Percentiles rank a stretch among this genome's conserved stretches.
phyloP scores from a whole-genome alignment of 495 filamentous ascomycete species.

The Podospora didyma region DNA sequence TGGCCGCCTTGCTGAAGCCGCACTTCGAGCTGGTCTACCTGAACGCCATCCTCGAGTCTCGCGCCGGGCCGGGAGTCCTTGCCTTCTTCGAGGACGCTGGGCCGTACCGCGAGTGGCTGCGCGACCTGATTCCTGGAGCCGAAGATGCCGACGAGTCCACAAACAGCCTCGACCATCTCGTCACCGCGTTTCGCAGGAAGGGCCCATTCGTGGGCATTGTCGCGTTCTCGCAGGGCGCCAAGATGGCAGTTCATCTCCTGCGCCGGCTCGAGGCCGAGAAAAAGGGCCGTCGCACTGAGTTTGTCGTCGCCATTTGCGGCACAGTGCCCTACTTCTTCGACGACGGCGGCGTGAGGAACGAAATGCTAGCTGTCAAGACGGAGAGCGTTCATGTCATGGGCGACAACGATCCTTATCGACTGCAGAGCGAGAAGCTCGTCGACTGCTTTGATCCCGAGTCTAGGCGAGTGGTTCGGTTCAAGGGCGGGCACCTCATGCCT shows the following conservation, averaged over 20 bases:
- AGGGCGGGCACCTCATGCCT: conserved; percentile 27
- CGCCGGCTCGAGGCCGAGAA: conserved; percentile 15
- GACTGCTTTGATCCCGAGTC: conserved; percentile 17
- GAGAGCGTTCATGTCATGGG: conserved; percentile 24
- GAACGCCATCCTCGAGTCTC: conserved; percentile 10
- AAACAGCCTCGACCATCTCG: conserved; percentile 3
- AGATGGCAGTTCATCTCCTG: conserved; percentile 20
- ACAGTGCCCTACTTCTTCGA: conserved; percentile 20
- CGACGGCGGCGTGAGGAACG: not conserved
- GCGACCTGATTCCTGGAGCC: not conserved
- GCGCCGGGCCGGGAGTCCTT: conserved; percentile 21
- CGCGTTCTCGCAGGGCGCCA: conserved; percentile 29
- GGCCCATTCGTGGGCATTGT: conserved; percentile 27
- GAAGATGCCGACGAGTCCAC: conserved; percentile 9
- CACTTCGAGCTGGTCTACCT: conserved; percentile 25
- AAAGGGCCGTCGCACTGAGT: conserved; percentile 3
- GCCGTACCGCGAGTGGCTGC: conserved; percentile 22
- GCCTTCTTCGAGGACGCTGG: conserved; percentile 24
- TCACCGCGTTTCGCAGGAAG: conserved; percentile 3
- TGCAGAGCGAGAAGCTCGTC: conserved; percentile 21
- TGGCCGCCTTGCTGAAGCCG: conserved; percentile 13
- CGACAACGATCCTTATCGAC: conserved; percentile 20
- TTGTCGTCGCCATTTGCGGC: conserved; percentile 19
- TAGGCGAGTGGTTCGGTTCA: conserved; percentile 15
- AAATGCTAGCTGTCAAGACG: conserved; percentile 2